Evolutionary conservation across 1,139 yeast species (phyloP), one percentile per base, ranked within the genome.

Genomic region (Kurtzmaniella quercitrusa): DNA sequence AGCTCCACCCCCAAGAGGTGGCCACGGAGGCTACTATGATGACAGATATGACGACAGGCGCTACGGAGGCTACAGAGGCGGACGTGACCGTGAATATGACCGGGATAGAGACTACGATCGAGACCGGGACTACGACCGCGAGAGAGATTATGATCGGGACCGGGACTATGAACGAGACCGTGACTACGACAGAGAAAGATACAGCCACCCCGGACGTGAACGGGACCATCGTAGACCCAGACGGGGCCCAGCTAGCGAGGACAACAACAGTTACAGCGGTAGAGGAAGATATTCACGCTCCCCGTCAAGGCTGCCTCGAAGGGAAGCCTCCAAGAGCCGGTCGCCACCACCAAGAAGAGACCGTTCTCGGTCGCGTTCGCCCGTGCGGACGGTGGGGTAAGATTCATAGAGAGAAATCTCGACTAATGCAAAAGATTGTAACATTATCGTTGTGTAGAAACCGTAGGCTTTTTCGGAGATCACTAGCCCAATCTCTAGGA

Each of bases 231-330:
- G 61, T 57, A 45, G 54, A 21, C n/a, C 19, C 51, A 39, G 49
- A 48, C 38, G 54, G 15, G 53, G 46, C 14, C 45, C 45, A 25
- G 48, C 43, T 17, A 44, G 44, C 34, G 44, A 42, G 34, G 53
- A 47, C 29, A 15, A 15, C 14, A 16, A 16, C 17, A 42, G 46
- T 25, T 41, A 43, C 23, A 47, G 46, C 16, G 58, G 54, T 16
- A 53, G 68, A 47, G 65, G 63, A 10, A 59, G 63, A 47, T 67
- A 59, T 48, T 65, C 73, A 33, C 62, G 73, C 51, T 66, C 72
- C 2, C 72, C 73, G 11, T 66, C 73, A 3, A 66, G 75, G 54
- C 67, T 73, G 12, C 73, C 73, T 14, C 62, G 66, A 52, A 62
- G 67, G 53, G 65, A 63, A 19, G 38, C 38, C 7, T 21, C 24